Percentiles rank a stretch among this genome's conserved stretches.
Evolutionary conservation across 352 stramenopile genomes (phyloP).

Genomic region (Peronospora belbahrii): DNA sequence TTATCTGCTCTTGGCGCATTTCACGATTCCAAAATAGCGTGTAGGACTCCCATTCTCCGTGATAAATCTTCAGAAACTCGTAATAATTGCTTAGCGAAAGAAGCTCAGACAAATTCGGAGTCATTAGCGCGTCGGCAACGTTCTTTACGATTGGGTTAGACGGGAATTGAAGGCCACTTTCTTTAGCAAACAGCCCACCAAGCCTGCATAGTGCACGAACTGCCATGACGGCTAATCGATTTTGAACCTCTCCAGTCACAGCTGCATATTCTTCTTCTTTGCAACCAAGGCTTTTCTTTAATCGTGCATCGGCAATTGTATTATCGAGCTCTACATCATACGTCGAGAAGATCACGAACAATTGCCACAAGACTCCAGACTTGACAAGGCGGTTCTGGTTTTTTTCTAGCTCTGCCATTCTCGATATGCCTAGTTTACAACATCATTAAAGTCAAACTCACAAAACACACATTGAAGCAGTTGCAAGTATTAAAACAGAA

Average conservation of each 20-base stretch:
- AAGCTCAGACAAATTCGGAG: slow-evolving; percentile 59
- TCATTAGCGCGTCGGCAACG: slow-evolving; percentile 53
- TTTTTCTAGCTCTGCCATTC: slow-evolving; percentile 44
- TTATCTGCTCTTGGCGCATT: slow-evolving; percentile 59
- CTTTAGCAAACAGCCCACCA: slow-evolving; percentile 46
- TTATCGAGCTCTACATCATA: slow-evolving; percentile 66
- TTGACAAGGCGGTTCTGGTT: slow-evolving; percentile 53
- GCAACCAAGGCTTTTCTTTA: slow-evolving; percentile 31
- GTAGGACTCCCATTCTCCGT: slow-evolving; percentile 71
- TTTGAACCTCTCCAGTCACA: slow-evolving; percentile 48
- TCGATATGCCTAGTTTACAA: slow-evolving; percentile 37
- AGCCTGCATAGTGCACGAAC: slow-evolving; percentile 60
- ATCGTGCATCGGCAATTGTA: slow-evolving; percentile 26
- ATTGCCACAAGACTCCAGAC: slow-evolving; percentile 58
- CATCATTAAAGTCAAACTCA: slow-evolving; percentile 1
- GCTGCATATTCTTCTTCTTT: slow-evolving; percentile 34
- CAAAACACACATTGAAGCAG: not conserved
- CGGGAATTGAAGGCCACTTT: slow-evolving; percentile 43
- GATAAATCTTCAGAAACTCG: slow-evolving; percentile 79
- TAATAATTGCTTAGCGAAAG: slow-evolving; percentile 60
- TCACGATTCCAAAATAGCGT: slow-evolving; percentile 74
- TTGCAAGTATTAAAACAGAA: not conserved
- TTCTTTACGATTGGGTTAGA: slow-evolving; percentile 35
- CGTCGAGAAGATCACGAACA: slow-evolving; percentile 55
- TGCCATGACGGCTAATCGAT: slow-evolving; percentile 68